phyloP scores from a whole-genome alignment of 805 yeast genomes.

The Candida tammaniensis region DNA sequence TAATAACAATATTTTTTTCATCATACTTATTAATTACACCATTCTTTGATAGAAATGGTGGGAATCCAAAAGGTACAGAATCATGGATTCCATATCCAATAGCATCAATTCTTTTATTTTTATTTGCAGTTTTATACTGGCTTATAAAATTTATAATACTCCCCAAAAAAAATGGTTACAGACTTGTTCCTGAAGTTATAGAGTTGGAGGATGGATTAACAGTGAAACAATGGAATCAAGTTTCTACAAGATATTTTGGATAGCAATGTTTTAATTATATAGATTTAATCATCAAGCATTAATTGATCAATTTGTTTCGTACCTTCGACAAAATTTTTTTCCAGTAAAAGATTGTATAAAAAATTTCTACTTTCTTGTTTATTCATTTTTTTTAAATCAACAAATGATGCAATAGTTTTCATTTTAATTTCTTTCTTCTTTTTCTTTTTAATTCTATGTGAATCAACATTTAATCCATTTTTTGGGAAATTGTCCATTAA shows the following conservation, averaged over 20 bases:
- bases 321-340: conserved; percentile 9
- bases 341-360: too few relatives aligned
- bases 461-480: too few relatives aligned
- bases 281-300: conserved; percentile 3
- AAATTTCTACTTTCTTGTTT: too few relatives aligned
- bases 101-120: conserved; percentile 41
- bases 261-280: conserved; percentile 3
- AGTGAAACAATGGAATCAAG: conserved; percentile 55
- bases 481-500: too few relatives aligned
- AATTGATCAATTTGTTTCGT: conserved; percentile 12
- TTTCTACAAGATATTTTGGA: conserved; percentile 10
- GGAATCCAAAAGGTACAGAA: conserved; percentile 41
- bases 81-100: conserved; percentile 50
- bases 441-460: too few relatives aligned
- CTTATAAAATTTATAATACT: conserved; percentile 43
- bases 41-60: conserved; percentile 30
- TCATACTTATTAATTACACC: conserved; percentile 52
- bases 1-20: conserved; percentile 44
- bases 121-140: conserved; percentile 55
- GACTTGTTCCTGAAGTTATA: conserved; percentile 37
- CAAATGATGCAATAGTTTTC: too few relatives aligned
- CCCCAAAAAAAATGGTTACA: conserved; percentile 48
- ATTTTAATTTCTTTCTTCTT: too few relatives aligned
- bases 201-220: conserved; percentile 56
- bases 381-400: too few relatives aligned